Evolutionary conservation across 441 rosid species (phyloP), one percentile per base, ranked within the genome.

Genomic region (Daphne laureola): DNA sequence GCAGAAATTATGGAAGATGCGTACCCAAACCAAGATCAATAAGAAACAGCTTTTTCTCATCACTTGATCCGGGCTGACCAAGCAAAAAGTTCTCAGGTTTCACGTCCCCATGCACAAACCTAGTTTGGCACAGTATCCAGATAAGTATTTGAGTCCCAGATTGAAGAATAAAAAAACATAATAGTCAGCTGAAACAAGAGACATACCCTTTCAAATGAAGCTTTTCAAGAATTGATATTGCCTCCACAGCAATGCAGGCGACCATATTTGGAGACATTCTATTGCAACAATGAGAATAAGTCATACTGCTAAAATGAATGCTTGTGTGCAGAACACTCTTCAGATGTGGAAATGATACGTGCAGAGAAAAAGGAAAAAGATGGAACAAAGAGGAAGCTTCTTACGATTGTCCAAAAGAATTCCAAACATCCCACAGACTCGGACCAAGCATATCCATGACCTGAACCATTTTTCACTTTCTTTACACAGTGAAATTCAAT

Each of bases 391-490:
- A 54, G 21, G 23, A 38, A 25, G 48, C 55, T 61, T 57, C 95
- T 79, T 86, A 88, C 98, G 98, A 77, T 77, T 87, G 83, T 53
- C 78, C 81, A 51, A 75, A 63, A 31, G 81, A 70, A 66, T 91
- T 91, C 96, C 96, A 91, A 63, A 91, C 95, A 69, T 91, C 96
- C 98, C 98, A 91, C 25, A 88, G 87, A 68, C 96, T 91, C 18
- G 96, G 98, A 11, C 96, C 98, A 47, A 91, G 93, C 81, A 88
- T 91, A 74, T 91, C 98, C 98, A 92, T 92, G 53, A 92, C 96
- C 98, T 92, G 81, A 76, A 67, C 73, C 23, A 45, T 66, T 46
- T 49, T 61, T 36, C 64, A 18, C 8, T 43, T 54, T 55, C 53
- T 47, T 69, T 43, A 63, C 50, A 55, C 25, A 69, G 12, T 27